Conservation (phyloP, 2,329 filamentous ascomycete species). For the Cladosporium sp. region DNA sequence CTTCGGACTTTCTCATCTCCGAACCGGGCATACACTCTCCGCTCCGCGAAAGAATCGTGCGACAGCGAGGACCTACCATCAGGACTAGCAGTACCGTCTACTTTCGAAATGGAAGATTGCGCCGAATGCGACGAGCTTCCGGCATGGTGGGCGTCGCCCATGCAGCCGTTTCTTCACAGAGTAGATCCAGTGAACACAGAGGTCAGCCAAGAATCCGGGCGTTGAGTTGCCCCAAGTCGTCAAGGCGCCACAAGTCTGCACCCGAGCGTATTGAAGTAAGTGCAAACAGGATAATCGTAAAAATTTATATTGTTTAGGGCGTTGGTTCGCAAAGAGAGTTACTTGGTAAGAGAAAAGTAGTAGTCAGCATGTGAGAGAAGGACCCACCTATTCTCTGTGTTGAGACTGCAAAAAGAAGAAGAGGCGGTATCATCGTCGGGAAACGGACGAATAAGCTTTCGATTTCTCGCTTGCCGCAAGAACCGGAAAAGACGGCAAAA, state of each 20-base stretch:
- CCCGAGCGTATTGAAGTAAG: neutral
- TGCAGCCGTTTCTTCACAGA: constrained; percentile 8
- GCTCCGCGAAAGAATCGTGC: constrained; percentile 24
- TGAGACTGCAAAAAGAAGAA: too few relatives aligned
- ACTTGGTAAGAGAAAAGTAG: neutral
- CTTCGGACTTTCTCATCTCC: neutral
- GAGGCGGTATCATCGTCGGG: neutral
- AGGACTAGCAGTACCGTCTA: constrained; percentile 29
- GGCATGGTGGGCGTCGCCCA: neutral
- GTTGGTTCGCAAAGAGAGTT: neutral
- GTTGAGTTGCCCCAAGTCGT: neutral
- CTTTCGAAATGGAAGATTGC: constrained; percentile 16
- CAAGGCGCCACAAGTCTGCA: neutral
- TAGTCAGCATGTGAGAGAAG: neutral
- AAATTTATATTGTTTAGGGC: neutral
- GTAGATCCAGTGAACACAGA: neutral
- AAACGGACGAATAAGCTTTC: neutral
- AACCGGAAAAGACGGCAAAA: neutral
- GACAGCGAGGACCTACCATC: constrained; percentile 12
- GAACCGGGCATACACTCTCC: constrained; percentile 11
- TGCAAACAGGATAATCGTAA: neutral
- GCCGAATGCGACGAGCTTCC: constrained; percentile 3
- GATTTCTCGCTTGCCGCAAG: neutral
- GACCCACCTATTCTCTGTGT: neutral
- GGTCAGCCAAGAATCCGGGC: neutral